Conservation (phyloP, 495 filamentous ascomycete genomes). For the Neurospora sp. region DNA sequence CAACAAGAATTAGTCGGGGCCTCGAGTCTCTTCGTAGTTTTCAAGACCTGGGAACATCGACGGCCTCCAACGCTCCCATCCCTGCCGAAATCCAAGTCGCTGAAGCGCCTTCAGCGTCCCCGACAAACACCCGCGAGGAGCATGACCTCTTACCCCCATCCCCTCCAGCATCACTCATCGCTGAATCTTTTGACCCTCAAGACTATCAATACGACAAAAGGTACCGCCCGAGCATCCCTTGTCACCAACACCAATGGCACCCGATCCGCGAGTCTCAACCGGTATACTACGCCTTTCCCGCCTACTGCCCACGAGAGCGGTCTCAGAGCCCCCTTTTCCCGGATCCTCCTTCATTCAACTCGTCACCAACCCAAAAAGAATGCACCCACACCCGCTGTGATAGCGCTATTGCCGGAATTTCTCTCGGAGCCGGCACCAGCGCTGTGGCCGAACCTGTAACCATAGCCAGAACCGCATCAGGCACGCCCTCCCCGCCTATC, state of each 20-base stretch:
- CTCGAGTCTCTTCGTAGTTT: neutral
- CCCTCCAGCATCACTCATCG: neutral
- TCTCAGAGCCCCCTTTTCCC: neutral
- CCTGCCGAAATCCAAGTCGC: neutral
- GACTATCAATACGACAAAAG: neutral
- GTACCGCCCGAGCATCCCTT: neutral
- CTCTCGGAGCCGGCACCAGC: neutral
- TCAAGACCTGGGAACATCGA: neutral
- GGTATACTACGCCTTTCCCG: neutral
- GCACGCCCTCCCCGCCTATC: neutral
- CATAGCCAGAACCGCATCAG: neutral
- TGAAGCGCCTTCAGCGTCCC: neutral
- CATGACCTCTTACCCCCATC: neutral
- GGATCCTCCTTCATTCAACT: neutral
- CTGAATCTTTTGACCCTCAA: neutral
- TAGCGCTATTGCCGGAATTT: neutral
- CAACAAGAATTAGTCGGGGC: neutral
- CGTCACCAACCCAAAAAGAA: neutral
- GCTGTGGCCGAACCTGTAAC: neutral
- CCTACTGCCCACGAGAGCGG: neutral
- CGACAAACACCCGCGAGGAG: neutral
- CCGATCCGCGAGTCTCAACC: neutral
- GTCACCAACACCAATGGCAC: neutral
- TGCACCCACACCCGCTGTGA: neutral
- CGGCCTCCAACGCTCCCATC: neutral